Evolutionary conservation across 139 green algal species (phyloP).

Genomic region (Picochlorum costavermella): DNA sequence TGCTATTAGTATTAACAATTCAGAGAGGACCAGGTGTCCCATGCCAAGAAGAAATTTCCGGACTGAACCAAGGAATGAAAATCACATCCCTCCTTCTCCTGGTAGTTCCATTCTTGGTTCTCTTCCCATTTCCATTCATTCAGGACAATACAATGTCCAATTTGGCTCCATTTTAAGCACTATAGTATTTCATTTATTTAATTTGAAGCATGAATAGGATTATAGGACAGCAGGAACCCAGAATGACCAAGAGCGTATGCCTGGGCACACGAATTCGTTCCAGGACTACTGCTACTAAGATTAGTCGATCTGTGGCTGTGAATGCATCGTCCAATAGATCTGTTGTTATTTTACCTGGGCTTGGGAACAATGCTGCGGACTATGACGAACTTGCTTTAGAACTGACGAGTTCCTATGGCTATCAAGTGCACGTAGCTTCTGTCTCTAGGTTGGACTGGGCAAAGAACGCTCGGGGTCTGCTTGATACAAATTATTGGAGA

Average conservation of each 20-base stretch:
- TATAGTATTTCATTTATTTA: background rate
- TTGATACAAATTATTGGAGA: slow-evolving; percentile 47
- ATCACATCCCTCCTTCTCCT: slow-evolving; percentile 28
- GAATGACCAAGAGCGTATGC: background rate
- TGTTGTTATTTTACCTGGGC: slow-evolving; percentile 71
- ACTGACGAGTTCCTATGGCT: slow-evolving; percentile 29
- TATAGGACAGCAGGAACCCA: background rate
- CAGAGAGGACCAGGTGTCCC: slow-evolving; percentile 63
- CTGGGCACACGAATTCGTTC: background rate
- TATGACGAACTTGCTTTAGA: slow-evolving; percentile 47
- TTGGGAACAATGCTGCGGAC: slow-evolving; percentile 81
- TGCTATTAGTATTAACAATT: slow-evolving; percentile 64
- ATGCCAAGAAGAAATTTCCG: slow-evolving; percentile 37
- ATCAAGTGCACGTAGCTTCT: slow-evolving; percentile 34
- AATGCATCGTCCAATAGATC: background rate
- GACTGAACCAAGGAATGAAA: slow-evolving; percentile 1
- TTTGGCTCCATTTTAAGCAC: background rate
- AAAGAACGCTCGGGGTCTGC: slow-evolving; percentile 2
- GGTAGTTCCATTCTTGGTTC: slow-evolving; percentile 53
- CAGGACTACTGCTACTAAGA: background rate
- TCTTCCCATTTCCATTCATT: slow-evolving; percentile 52
- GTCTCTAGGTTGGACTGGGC: slow-evolving; percentile 70
- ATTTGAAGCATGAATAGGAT: background rate
- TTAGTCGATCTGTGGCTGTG: background rate
- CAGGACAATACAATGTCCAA: background rate